These are phyloP conservation scores for Effrenium voratum DNA, from an alignment of 73 alveolate species.

Conservation along the genomic window DNA sequence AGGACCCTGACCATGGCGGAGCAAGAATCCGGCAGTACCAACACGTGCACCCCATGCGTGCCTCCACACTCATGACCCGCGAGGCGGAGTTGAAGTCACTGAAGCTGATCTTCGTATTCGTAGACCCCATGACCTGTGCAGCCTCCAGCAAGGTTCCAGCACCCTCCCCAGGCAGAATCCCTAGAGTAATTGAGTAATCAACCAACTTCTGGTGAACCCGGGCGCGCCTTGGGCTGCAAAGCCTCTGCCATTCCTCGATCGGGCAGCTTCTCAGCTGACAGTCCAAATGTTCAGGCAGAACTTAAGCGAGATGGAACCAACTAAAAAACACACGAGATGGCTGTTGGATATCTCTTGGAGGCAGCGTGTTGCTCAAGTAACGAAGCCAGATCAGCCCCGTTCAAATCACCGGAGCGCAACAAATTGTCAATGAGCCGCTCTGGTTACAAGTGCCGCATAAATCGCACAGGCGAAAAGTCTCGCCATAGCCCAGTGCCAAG, in stretches of 20 bases:
- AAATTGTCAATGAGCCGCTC: too few relatives aligned
- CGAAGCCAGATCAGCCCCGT: too few relatives aligned
- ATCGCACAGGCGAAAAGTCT: too few relatives aligned
- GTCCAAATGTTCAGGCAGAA: background rate
- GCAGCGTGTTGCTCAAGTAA: too few relatives aligned
- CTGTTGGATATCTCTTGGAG: background rate
- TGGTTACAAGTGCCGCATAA: too few relatives aligned
- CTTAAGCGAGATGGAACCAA: background rate
- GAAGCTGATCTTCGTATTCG: constrained; percentile 51
- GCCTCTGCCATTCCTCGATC: constrained; percentile 54
- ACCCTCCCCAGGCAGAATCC: too few relatives aligned
- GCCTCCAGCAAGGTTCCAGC: constrained; percentile 17
- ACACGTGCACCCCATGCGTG: background rate
- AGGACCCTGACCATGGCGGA: constrained; percentile 15
- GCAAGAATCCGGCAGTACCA: background rate
- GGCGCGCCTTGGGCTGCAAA: constrained; percentile 60
- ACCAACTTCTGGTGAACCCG: too few relatives aligned
- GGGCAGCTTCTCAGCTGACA: background rate
- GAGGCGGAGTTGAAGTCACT: background rate
- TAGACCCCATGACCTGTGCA: constrained; percentile 17
- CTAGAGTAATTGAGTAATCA: too few relatives aligned
- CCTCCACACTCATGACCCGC: constrained; percentile 67
- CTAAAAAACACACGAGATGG: background rate
- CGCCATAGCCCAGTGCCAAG: too few relatives aligned
- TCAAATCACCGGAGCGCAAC: too few relatives aligned